Evolutionary conservation across 208 protist species (phyloP).

Genomic region (Trichomonas tenax): DNA sequence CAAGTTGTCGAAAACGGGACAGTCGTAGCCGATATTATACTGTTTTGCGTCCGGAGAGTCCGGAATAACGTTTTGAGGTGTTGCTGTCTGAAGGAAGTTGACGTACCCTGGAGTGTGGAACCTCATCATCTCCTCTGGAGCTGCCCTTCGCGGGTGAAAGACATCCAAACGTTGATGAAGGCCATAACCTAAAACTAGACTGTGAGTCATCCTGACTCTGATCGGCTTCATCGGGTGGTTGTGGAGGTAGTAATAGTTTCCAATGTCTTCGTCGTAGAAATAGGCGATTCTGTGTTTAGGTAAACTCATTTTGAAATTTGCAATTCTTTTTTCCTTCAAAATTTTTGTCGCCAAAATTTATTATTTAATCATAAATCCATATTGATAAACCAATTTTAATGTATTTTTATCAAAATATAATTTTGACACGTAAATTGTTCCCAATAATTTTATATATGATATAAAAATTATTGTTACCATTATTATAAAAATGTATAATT

Average conservation of each 20-base stretch:
- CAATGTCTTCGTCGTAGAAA: conserved; percentile 33
- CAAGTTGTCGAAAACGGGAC: conserved; percentile 47
- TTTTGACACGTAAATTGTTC: too few species aligned
- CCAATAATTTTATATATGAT: too few species aligned
- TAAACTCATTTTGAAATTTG: neutral
- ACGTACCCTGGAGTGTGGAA: conserved; percentile 47
- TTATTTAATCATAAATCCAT: too few species aligned
- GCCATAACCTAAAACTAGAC: conserved; percentile 41
- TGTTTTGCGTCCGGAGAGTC: neutral
- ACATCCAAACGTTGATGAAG: conserved; percentile 49
- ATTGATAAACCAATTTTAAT: too few species aligned
- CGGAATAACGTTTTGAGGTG: conserved; percentile 32
- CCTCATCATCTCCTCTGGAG: conserved; percentile 36
- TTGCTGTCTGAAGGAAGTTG: conserved; percentile 39
- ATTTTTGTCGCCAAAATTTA: too few species aligned
- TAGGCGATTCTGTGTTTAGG: neutral
- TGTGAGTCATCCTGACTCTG: conserved; percentile 47
- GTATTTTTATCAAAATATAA: too few species aligned
- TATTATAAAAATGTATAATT: too few species aligned
- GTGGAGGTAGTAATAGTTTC: conserved; percentile 44
- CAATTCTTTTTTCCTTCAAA: too few species aligned
- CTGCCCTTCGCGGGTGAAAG: conserved; percentile 36
- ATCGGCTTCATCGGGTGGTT: conserved; percentile 52
- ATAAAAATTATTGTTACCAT: too few species aligned
- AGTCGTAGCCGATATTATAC: conserved; percentile 42